These are phyloP conservation scores for Trichoderma asperellum DNA, from an alignment of 2,329 filamentous ascomycete genomes.

Conservation along the genomic window DNA sequence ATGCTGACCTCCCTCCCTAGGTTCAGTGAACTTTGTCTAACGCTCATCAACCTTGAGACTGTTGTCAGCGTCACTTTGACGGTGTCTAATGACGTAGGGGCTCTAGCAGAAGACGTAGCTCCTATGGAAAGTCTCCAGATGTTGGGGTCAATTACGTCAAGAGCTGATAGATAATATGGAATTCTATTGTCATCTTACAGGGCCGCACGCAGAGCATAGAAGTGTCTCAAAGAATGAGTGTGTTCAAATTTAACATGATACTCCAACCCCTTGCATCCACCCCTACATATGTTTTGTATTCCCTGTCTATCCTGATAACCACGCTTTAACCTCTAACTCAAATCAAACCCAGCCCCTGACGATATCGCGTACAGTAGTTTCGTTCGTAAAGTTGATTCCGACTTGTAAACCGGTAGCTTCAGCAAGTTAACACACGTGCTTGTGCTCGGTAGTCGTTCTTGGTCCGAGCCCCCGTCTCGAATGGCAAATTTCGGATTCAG, in stretches of 20 bases:
- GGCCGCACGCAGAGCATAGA: background rate
- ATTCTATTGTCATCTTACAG: background rate
- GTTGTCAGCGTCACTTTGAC: background rate
- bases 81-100: background rate
- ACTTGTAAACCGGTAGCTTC: constrained; percentile 83
- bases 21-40: background rate
- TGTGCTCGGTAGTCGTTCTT: constrained; percentile 83
- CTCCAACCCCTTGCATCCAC: background rate
- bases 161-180: no score
- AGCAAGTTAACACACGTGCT: constrained; percentile 96
- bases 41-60: background rate
- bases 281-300: background rate
- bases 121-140: background rate
- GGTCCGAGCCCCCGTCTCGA: constrained; percentile 65
- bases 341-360: constrained; percentile 89
- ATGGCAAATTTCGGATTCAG: constrained; percentile 88
- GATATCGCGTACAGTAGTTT: constrained; percentile 91
- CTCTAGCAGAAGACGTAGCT: background rate
- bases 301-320: constrained; percentile 14
- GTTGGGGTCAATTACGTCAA: background rate
- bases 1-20: constrained; percentile 9
- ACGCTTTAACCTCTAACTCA: constrained; percentile 54
- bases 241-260: background rate
- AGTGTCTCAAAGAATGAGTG: background rate
- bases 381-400: constrained; percentile 65